phyloP scores from a whole-genome alignment of 139 green algal genomes.

The Microglena sp. region DNA sequence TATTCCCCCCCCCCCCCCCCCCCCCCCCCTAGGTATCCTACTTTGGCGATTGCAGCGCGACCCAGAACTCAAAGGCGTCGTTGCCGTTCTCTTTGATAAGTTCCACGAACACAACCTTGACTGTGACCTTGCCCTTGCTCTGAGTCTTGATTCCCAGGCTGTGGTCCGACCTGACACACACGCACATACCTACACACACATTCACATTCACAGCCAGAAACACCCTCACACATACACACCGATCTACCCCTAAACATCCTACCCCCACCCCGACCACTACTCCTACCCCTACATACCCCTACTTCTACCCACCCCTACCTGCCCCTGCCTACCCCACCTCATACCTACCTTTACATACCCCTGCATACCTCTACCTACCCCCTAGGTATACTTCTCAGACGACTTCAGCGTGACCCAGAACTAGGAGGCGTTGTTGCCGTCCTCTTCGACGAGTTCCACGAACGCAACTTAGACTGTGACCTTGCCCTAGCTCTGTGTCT shows the following conservation, averaged over 20 bases:
- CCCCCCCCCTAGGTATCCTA: too few relatives aligned
- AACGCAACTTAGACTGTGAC: conserved; percentile 53
- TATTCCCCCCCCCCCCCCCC: too few relatives aligned
- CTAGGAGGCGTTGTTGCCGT: background rate
- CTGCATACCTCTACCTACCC: too few relatives aligned
- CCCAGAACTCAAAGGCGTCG: conserved; percentile 16
- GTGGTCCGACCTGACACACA: background rate
- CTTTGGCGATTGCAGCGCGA: conserved; percentile 42
- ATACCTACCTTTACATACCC: too few relatives aligned
- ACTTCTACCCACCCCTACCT: too few relatives aligned
- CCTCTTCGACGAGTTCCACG: conserved; percentile 55
- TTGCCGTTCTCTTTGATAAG: conserved; percentile 21
- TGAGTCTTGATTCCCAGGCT: conserved; percentile 33
- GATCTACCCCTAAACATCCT: too few relatives aligned
- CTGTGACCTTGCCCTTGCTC: conserved; percentile 39
- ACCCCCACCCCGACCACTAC: too few relatives aligned
- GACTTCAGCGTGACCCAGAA: conserved; percentile 42
- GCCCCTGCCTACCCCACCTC: too few relatives aligned
- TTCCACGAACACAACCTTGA: conserved; percentile 58
- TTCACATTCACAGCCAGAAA: too few relatives aligned
- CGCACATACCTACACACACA: too few relatives aligned
- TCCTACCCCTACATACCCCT: too few relatives aligned
- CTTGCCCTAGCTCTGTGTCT: conserved; percentile 40
- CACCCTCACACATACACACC: too few relatives aligned
- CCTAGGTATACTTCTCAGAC: conserved; percentile 40